Evolutionary conservation across 148 eudicot genomes (phyloP), one percentile per base, ranked within the genome.

Genomic region (Rhododendron ovatum): DNA sequence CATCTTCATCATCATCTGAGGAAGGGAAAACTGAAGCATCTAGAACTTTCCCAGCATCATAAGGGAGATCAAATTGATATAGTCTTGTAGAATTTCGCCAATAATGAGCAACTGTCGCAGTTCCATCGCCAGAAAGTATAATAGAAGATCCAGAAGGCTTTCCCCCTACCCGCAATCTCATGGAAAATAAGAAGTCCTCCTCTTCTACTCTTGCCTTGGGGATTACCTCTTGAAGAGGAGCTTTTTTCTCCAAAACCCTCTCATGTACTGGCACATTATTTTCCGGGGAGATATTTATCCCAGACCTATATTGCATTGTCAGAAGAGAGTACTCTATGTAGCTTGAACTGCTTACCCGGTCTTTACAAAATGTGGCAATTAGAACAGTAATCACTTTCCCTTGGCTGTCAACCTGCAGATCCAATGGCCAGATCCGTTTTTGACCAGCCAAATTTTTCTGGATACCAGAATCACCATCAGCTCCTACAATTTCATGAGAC

Each of bases 11-110:
- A 53, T 93, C 96, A 28, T 94, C 99, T 24, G 85, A 85, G 83
- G 96, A 91, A 81, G 98, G 98, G 82, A 96, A 93, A 82, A 95
- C 92, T 37, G 98, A 95, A 89, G 98, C 98, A 92, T 96, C 99
- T 37, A 96, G 92, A 88, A 95, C 96, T 91, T 93, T 96, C 84
- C 98, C 99, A 90, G 96, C 98, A 95, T 95, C 99, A 92, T 96
- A 92, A 78, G 98, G 98, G 39, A 96, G 90, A 91, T 95, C 98
- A 91, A 96, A 96, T 84, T 93, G 98, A 89, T 96, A 96, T 30
- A 96, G 96, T 83, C 93, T 90, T 67, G 94, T 92, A 41, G 96
- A 89, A 83, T 89, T 92, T 87, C 93, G 87, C 98, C 95, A 91
- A 82, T 87, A 90, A 87, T 91, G 93, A 37, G 95, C 92, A 84